Conservation (phyloP, 257 asterid genomes). For the Salvia rosmarinus region DNA sequence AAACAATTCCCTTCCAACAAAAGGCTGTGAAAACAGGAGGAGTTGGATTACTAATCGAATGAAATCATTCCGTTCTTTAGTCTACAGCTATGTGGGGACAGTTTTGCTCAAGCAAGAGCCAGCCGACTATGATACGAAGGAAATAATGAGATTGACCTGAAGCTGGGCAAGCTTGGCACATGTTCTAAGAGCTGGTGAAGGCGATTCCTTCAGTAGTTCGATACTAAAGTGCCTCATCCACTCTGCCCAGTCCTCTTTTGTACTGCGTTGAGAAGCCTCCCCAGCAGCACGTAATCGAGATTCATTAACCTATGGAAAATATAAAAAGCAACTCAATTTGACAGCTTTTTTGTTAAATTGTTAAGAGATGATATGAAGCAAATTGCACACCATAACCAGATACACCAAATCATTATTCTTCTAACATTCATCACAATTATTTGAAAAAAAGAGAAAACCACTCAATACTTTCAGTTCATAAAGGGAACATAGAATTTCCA, state of each 20-base stretch:
- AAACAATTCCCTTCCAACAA: slow-evolving; percentile 96
- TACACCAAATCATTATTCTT: slow-evolving; percentile 15
- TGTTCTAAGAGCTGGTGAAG: slow-evolving; percentile 95
- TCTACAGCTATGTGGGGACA: slow-evolving; percentile 18
- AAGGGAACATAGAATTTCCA: slow-evolving; percentile 1
- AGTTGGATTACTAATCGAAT: slow-evolving; percentile 34
- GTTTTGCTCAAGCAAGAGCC: slow-evolving; percentile 25
- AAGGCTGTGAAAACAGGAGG: slow-evolving; percentile 66
- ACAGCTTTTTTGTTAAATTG: slow-evolving; percentile 2
- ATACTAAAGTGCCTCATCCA: slow-evolving; percentile 99
- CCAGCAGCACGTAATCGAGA: slow-evolving; percentile 89
- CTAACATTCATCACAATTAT: slow-evolving; percentile 12
- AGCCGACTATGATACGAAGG: slow-evolving; percentile 25
- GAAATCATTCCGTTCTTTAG: slow-evolving; percentile 19
- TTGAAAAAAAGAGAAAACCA: slow-evolving; percentile 9
- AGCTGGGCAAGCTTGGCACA: slow-evolving; percentile 97
- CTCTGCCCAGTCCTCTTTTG: slow-evolving; percentile 99
- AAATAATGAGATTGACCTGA: slow-evolving; percentile 57
- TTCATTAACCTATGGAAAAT: slow-evolving; percentile 71
- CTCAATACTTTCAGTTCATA: slow-evolving; percentile 18
- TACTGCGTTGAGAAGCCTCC: slow-evolving; percentile 99
- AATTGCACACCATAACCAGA: background rate
- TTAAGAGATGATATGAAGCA: background rate
- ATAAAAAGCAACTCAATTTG: slow-evolving; percentile 10
- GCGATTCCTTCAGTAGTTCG: slow-evolving; percentile 95